These are phyloP conservation scores for Rhodocollybia butyracea DNA, from an alignment of 768 basidiomycete species.

Conservation along the genomic window DNA sequence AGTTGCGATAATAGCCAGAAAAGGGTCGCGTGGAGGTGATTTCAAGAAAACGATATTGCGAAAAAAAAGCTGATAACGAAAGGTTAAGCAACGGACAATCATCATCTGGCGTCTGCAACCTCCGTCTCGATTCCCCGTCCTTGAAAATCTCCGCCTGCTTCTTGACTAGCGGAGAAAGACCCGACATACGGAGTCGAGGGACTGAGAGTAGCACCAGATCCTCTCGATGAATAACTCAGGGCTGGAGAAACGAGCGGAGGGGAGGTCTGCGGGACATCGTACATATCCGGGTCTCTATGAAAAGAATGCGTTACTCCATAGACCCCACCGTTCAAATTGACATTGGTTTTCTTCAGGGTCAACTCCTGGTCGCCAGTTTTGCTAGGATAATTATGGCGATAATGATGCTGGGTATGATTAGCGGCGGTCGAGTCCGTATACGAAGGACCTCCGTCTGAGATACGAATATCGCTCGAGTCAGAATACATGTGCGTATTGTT, in stretches of 20 bases:
- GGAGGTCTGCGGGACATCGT: slow-evolving; percentile 35
- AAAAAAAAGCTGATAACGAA: neutral
- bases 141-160: slow-evolving; percentile 1
- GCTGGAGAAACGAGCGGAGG: slow-evolving; percentile 64
- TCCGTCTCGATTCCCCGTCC: neutral
- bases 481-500: slow-evolving; percentile 20
- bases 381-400: slow-evolving; percentile 1
- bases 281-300: slow-evolving; percentile 15
- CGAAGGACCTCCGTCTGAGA: slow-evolving; percentile 10
- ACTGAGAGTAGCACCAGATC: slow-evolving; percentile 63
- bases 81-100: neutral
- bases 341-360: slow-evolving; percentile 2
- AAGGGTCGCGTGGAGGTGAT: neutral
- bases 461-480: slow-evolving; percentile 22
- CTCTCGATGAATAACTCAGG: slow-evolving; percentile 60
- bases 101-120: neutral
- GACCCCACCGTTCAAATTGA: slow-evolving; percentile 1
- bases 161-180: slow-evolving; percentile 35
- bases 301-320: slow-evolving; percentile 1
- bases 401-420: slow-evolving; percentile 7
- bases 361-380: slow-evolving; percentile 11
- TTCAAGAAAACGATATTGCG: slow-evolving; percentile 2
- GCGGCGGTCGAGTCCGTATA: slow-evolving; percentile 6
- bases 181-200: slow-evolving; percentile 72
- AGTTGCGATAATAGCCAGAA: neutral